Percentiles rank a stretch among this genome's conserved stretches.
Conservation (phyloP, 306 rosid genomes). For the Cucurbita pepo region DNA sequence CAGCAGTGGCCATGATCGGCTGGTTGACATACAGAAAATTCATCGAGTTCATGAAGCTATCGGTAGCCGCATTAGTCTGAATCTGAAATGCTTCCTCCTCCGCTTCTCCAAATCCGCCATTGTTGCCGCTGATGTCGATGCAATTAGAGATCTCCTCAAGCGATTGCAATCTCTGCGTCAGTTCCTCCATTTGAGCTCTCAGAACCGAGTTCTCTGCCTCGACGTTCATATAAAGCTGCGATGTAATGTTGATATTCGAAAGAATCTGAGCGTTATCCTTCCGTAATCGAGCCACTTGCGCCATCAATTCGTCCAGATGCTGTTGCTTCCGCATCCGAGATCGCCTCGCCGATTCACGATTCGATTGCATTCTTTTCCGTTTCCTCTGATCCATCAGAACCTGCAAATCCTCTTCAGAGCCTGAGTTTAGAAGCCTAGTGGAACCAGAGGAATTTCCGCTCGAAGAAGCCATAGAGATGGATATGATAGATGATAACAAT, state of each 20-base stretch:
- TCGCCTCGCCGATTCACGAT: conserved; percentile 74
- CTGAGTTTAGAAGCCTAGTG: conserved; percentile 29
- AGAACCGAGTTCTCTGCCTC: conserved; percentile 52
- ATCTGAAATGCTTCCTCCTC: not conserved
- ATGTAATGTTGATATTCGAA: conserved; percentile 25
- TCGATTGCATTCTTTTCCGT: conserved; percentile 65
- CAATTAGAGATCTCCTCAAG: conserved; percentile 35
- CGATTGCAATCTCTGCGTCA: conserved; percentile 52
- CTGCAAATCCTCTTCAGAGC: conserved; percentile 48
- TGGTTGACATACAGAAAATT: conserved; percentile 37
- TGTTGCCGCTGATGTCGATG: conserved; percentile 12
- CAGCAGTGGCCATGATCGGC: conserved; percentile 55
- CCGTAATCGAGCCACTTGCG: conserved; percentile 17
- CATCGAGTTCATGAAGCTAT: conserved; percentile 29
- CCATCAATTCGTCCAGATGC: conserved; percentile 48
- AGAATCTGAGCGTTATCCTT: conserved; percentile 35
- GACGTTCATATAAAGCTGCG: conserved; percentile 29
- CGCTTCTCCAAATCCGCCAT: conserved; percentile 11
- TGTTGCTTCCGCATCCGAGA: conserved; percentile 69
- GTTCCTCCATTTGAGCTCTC: conserved; percentile 53
- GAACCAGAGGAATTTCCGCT: conserved; percentile 53
- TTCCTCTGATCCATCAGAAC: conserved; percentile 45
- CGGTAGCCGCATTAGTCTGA: conserved; percentile 5
- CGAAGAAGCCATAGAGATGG: conserved; percentile 39
- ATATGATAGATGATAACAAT: not conserved